Conservation (phyloP, 2,329 filamentous ascomycete species). For the Trichothecium sympodiale region DNA sequence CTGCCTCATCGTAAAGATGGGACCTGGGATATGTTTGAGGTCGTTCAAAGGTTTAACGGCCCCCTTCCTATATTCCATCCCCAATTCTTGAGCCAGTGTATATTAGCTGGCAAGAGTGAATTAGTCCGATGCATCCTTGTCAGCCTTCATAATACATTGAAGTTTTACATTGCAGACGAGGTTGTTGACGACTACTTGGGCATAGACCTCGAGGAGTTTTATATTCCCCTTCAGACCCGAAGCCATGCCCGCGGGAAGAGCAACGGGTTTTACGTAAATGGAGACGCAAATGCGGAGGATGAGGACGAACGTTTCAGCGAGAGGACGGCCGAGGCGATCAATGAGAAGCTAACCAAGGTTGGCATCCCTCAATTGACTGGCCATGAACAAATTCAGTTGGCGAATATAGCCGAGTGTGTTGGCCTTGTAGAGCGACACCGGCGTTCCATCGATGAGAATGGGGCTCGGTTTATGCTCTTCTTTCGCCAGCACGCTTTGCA, state of each 20-base stretch:
- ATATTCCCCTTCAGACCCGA: conserved; percentile 18
- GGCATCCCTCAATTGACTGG: conserved; percentile 72
- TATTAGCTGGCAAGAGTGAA: conserved; percentile 64
- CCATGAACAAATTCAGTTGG: conserved; percentile 76
- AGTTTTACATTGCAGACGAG: conserved; percentile 76
- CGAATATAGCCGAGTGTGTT: conserved; percentile 75
- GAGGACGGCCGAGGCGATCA: conserved; percentile 56
- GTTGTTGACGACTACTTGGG: conserved; percentile 67
- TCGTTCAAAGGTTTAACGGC: conserved; percentile 75
- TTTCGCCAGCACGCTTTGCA: conserved; percentile 71
- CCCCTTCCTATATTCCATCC: conserved; percentile 87
- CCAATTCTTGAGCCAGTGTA: conserved; percentile 78
- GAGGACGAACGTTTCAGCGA: conserved; percentile 60
- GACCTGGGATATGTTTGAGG: conserved; percentile 63
- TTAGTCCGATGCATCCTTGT: conserved; percentile 65
- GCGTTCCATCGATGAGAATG: conserved; percentile 83
- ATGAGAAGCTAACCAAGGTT: conserved; percentile 64
- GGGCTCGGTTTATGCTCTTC: conserved; percentile 76
- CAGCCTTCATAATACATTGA: conserved; percentile 63
- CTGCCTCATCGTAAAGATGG: conserved; percentile 36
- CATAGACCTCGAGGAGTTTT: conserved; percentile 50
- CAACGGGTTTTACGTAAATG: conserved; percentile 25
- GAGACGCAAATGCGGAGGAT: conserved; percentile 26
- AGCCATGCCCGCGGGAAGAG: conserved; percentile 15
- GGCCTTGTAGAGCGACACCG: conserved; percentile 78